These are phyloP conservation scores for Lachancea kluyveri DNA, from an alignment of 805 yeast species.

Conservation along the genomic window DNA sequence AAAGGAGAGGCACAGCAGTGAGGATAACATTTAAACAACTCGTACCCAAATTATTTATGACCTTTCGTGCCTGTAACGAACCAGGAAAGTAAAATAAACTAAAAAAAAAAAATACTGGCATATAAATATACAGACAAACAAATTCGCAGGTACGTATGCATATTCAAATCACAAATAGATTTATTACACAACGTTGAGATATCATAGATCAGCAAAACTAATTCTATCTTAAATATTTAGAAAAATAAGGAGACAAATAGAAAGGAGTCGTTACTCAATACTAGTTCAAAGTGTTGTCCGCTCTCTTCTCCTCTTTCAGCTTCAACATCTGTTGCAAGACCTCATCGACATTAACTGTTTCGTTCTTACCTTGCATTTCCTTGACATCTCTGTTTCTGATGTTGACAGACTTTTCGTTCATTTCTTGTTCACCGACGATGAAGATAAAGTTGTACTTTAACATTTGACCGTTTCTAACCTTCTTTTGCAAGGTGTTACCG, in stretches of 20 bases:
- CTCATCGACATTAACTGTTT: conserved; percentile 62
- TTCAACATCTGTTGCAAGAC: conserved; percentile 63
- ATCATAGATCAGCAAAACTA: no score
- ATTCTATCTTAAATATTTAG: no score
- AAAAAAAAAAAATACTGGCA: no score
- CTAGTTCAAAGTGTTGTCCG: conserved; percentile 48
- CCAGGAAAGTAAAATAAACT: no score
- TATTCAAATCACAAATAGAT: no score
- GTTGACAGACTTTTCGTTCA: conserved; percentile 72
- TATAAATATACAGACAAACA: no score
- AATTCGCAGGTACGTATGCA: no score
- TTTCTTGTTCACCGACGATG: conserved; percentile 95
- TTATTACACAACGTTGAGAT: no score
- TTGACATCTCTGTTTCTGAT: conserved; percentile 94
- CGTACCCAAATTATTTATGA: no score
- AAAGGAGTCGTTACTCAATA: neutral
- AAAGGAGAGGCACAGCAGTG: conserved; percentile 13
- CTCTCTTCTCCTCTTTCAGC: conserved; percentile 70
- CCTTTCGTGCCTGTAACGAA: neutral
- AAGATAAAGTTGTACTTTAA: conserved; percentile 92
- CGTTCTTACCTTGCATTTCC: conserved; percentile 90
- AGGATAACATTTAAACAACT: conserved; percentile 1
- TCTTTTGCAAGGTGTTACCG: conserved; percentile 97
- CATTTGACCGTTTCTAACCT: conserved; percentile 94
- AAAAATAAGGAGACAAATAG: no score